These are phyloP conservation scores for Fusarium ambrosium DNA, from an alignment of 2,329 filamentous ascomycete species.

Conservation along the genomic window DNA sequence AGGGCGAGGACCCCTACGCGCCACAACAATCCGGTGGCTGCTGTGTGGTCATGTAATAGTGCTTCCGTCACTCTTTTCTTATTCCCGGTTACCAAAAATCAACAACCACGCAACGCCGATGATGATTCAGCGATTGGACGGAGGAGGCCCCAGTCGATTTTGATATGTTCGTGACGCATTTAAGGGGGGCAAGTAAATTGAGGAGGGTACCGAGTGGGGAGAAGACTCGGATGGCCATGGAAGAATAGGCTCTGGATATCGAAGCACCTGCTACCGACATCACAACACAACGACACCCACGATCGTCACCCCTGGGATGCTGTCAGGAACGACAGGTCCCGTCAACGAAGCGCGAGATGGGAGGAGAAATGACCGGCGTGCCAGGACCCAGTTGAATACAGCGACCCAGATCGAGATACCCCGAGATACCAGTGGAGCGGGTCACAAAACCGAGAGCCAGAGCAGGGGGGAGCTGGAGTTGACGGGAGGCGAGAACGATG, in stretches of 20 bases:
- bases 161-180: conserved; percentile 46
- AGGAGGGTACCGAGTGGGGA: conserved; percentile 38
- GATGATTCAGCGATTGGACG: conserved; percentile 49
- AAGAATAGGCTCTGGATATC: conserved; percentile 41
- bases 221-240: conserved; percentile 29
- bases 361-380: conserved; percentile 26
- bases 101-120: conserved; percentile 49
- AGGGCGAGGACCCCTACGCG: conserved; percentile 97
- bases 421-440: conserved; percentile 44
- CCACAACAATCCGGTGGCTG: conserved; percentile 93
- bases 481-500: conserved; percentile 33
- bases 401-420: conserved; percentile 46
- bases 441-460: conserved; percentile 40
- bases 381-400: conserved; percentile 39
- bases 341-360: conserved; percentile 33
- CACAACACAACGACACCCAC: conserved; percentile 30
- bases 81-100: conserved; percentile 45
- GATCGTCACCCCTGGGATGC: conserved; percentile 28
- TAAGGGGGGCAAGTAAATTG: conserved; percentile 39
- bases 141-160: conserved; percentile 47
- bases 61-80: conserved; percentile 39
- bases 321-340: conserved; percentile 28
- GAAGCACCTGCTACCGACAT: conserved; percentile 36
- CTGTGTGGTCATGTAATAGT: conserved; percentile 89
- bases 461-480: conserved; percentile 37